Conservation (phyloP, 257 asterid genomes). For the Solanum etuberosum region DNA sequence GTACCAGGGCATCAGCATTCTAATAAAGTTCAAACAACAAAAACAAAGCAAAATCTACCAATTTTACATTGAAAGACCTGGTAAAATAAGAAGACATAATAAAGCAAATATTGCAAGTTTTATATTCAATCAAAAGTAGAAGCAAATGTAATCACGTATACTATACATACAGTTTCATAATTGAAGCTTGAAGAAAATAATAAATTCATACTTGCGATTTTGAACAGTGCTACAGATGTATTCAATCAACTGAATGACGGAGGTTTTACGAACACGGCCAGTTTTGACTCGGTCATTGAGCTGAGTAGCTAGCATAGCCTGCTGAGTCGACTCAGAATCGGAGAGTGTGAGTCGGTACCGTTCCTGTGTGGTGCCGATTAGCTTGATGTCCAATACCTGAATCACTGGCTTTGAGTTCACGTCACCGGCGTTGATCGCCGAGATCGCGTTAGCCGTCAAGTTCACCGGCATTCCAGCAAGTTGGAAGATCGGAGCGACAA, state of each 20-base stretch:
- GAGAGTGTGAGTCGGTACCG: constrained; percentile 71
- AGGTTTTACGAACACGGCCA: constrained; percentile 57
- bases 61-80: not conserved
- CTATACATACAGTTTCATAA: not conserved
- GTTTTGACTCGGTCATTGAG: constrained; percentile 63
- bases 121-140: not conserved
- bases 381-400: constrained; percentile 85
- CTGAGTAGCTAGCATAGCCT: constrained; percentile 93
- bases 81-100: not conserved
- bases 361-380: constrained; percentile 55
- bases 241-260: constrained; percentile 83
- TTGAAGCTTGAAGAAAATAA: not conserved
- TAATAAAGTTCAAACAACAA: not conserved
- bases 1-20: not conserved
- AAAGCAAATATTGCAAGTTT: not conserved
- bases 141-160: not conserved
- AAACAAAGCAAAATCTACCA: not conserved
- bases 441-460: constrained; percentile 61
- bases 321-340: constrained; percentile 64
- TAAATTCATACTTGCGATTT: constrained; percentile 53
- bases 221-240: constrained; percentile 71
- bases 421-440: constrained; percentile 71
- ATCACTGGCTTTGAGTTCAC: constrained; percentile 85
- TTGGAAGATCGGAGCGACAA: not conserved
- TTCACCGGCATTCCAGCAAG: constrained; percentile 46